Percentiles rank a stretch among this genome's conserved stretches.
These are phyloP conservation scores for Phlebiopsis flavidoalba DNA, from an alignment of 768 basidiomycete species.

Conservation along the genomic window DNA sequence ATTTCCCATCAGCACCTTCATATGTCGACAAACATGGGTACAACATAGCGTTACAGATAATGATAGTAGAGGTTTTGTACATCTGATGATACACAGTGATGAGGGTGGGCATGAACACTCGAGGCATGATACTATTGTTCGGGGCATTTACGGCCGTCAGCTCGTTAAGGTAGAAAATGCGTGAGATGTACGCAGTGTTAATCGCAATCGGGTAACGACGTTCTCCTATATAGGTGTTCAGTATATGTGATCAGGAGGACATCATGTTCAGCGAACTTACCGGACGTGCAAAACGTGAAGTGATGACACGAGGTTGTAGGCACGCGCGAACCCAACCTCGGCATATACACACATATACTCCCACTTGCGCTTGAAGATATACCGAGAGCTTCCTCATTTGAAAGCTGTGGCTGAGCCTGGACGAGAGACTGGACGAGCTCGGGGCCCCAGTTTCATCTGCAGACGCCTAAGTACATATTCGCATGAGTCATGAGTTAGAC, in stretches of 20 bases:
- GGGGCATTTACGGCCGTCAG: neutral
- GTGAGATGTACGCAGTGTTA: neutral
- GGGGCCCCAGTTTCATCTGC: constrained; percentile 45
- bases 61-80: neutral
- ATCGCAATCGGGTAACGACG: neutral
- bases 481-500: neutral
- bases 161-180: neutral
- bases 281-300: constrained; percentile 64
- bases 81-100: neutral
- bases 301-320: constrained; percentile 75
- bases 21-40: neutral
- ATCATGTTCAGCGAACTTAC: constrained; percentile 25
- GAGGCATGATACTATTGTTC: neutral
- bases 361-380: constrained; percentile 70
- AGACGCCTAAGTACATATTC: constrained; percentile 7
- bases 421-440: constrained; percentile 34
- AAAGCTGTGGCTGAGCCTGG: constrained; percentile 53
- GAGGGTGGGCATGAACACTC: neutral
- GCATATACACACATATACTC: constrained; percentile 76
- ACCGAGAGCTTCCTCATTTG: constrained; percentile 48
- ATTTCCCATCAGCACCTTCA: neutral
- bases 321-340: constrained; percentile 70
- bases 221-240: neutral
- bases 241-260: neutral
- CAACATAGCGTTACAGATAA: neutral